Percentiles rank a stretch among this genome's conserved stretches.
Evolutionary conservation across 371 early-diverging fungal species (phyloP).

Genomic region (Chytridium lagenaria): DNA sequence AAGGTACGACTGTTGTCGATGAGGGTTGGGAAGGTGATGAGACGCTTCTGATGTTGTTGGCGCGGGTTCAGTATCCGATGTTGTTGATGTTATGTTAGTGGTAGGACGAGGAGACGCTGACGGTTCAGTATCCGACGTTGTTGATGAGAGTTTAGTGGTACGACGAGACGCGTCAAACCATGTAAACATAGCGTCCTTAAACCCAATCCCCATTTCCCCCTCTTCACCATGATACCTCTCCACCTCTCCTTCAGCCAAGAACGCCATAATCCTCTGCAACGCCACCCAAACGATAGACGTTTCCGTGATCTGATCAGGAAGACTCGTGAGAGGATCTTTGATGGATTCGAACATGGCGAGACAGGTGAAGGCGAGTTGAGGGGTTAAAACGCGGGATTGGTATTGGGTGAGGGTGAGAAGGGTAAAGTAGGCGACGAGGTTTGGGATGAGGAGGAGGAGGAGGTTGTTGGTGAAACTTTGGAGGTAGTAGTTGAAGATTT

Average conservation of each 20-base stretch:
- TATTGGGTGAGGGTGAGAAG: constrained; percentile 20
- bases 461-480: not conserved
- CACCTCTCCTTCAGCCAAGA: constrained; percentile 49
- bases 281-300: constrained; percentile 46
- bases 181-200: constrained; percentile 29
- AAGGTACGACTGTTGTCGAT: constrained; percentile 37
- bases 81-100: not conserved
- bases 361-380: constrained; percentile 58
- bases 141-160: not conserved
- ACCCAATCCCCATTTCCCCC: constrained; percentile 25
- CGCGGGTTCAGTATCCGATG: not conserved
- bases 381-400: constrained; percentile 13
- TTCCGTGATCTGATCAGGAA: constrained; percentile 53
- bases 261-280: constrained; percentile 42
- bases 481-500: not conserved
- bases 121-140: not conserved
- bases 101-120: not conserved
- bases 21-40: constrained; percentile 58
- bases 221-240: constrained; percentile 37
- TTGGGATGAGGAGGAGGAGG: constrained; percentile 23
- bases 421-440: constrained; percentile 28
- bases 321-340: constrained; percentile 64
- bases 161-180: constrained; percentile 22
- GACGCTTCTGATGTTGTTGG: too few species aligned
- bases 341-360: constrained; percentile 66